phyloP scores from a whole-genome alignment of 257 asterid genomes.

The Salvia splendens region DNA sequence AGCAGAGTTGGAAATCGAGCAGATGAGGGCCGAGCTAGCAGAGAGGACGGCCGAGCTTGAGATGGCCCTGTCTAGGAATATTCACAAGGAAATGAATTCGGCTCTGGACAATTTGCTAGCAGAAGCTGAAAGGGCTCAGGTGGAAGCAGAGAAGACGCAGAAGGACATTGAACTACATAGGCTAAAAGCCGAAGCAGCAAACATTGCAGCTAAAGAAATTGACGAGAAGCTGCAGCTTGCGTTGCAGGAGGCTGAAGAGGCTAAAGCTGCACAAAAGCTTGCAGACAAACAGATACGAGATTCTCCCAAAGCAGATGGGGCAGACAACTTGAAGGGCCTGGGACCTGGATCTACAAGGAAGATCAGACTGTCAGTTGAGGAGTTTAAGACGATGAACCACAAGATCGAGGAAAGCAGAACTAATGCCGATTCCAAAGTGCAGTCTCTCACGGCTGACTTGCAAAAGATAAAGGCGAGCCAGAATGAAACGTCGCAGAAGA shows the following conservation, averaged over 20 bases:
- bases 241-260: conserved; percentile 48
- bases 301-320: conserved; percentile 39
- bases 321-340: background rate
- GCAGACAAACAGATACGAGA: conserved; percentile 54
- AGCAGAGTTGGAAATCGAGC: conserved; percentile 44
- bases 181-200: conserved; percentile 54
- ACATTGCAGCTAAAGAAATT: conserved; percentile 41
- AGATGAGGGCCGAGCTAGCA: conserved; percentile 42
- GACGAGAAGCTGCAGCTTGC: conserved; percentile 56
- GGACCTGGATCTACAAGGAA: conserved; percentile 31
- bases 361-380: conserved; percentile 46
- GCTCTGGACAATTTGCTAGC: conserved; percentile 40
- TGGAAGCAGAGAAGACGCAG: conserved; percentile 46
- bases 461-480: conserved; percentile 42
- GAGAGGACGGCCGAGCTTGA: conserved; percentile 48
- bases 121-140: conserved; percentile 40
- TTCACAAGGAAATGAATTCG: conserved; percentile 39
- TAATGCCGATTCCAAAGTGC: conserved; percentile 48
- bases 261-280: conserved; percentile 55
- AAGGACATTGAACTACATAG: conserved; percentile 31
- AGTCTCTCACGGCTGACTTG: conserved; percentile 47
- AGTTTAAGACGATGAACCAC: conserved; percentile 47
- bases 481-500: conserved; percentile 37
- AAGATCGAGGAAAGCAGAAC: conserved; percentile 43
- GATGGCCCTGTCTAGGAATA: conserved; percentile 35